Evolutionary conservation across 2,329 filamentous ascomycete species (phyloP).

Genomic region (Clonostachys chloroleuca): DNA sequence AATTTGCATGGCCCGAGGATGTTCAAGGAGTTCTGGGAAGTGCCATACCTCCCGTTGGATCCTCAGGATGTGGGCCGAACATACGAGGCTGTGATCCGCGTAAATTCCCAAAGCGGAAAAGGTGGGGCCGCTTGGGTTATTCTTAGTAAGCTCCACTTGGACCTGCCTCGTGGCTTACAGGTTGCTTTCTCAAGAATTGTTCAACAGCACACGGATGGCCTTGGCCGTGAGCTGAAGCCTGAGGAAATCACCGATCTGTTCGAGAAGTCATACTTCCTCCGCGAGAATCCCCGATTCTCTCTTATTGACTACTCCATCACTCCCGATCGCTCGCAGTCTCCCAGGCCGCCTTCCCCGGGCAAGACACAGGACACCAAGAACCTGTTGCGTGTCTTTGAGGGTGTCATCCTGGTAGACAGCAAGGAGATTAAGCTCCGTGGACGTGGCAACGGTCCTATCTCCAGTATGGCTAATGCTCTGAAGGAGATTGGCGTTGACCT

Average conservation of each 20-base stretch:
- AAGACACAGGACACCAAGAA: slow-evolving; percentile 75
- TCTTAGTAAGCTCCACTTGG: slow-evolving; percentile 80
- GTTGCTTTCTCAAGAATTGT: slow-evolving; percentile 87
- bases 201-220: slow-evolving; percentile 72
- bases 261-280: slow-evolving; percentile 80
- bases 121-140: slow-evolving; percentile 94
- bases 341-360: slow-evolving; percentile 61
- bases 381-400: slow-evolving; percentile 77
- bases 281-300: slow-evolving; percentile 77
- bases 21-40: slow-evolving; percentile 69
- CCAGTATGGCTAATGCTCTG: slow-evolving; percentile 79
- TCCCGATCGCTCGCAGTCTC: slow-evolving; percentile 74
- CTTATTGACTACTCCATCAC: slow-evolving; percentile 90
- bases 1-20: slow-evolving; percentile 48
- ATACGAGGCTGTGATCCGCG: slow-evolving; percentile 97
- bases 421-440: slow-evolving; percentile 75
- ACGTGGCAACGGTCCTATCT: slow-evolving; percentile 86
- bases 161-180: slow-evolving; percentile 88
- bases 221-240: slow-evolving; percentile 79
- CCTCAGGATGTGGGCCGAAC: slow-evolving; percentile 90
- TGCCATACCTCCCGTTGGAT: slow-evolving; percentile 91
- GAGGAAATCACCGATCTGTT: slow-evolving; percentile 86
- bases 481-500: slow-evolving; percentile 76
- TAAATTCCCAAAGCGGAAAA: slow-evolving; percentile 96
- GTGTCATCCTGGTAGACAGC: slow-evolving; percentile 78